A percentile compares a stretch with the other conserved stretches of the same genome.
Evolutionary conservation across 768 basidiomycete genomes (phyloP).

Genomic region (Trametes cingulata): DNA sequence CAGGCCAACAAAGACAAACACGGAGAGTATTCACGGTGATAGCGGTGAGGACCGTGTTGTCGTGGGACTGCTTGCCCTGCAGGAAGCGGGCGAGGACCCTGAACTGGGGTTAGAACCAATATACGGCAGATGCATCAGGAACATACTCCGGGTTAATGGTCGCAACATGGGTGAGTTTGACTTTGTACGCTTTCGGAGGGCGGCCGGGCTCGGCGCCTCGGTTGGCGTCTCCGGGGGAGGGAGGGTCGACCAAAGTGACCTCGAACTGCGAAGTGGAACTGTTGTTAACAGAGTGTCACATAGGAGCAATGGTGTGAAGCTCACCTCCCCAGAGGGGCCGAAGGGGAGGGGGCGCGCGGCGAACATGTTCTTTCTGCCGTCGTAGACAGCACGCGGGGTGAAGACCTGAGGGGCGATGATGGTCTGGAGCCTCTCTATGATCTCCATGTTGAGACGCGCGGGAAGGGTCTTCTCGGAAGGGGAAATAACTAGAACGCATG

Average conservation of each 20-base stretch:
- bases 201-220: slow-evolving; percentile 14
- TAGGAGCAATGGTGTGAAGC: neutral
- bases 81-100: slow-evolving; percentile 70
- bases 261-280: slow-evolving; percentile 49
- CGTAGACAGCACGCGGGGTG: slow-evolving; percentile 72
- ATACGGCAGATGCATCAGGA: neutral
- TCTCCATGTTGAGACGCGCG: slow-evolving; percentile 64
- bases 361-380: slow-evolving; percentile 80
- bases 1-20: neutral
- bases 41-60: slow-evolving; percentile 67
- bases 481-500: slow-evolving; percentile 49
- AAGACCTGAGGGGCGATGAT: slow-evolving; percentile 62
- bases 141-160: slow-evolving; percentile 81
- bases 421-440: slow-evolving; percentile 65
- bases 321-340: slow-evolving; percentile 53
- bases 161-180: slow-evolving; percentile 65
- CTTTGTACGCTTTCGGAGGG: slow-evolving; percentile 66
- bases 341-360: slow-evolving; percentile 62
- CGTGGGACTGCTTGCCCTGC: slow-evolving; percentile 61
- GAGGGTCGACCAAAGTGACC: slow-evolving; percentile 50
- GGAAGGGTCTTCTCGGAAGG: slow-evolving; percentile 73
- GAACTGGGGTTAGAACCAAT: neutral
- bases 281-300: neutral
- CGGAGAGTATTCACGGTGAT: slow-evolving; percentile 50
- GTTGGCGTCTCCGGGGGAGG: slow-evolving; percentile 26